phyloP scores from a whole-genome alignment of 2,329 filamentous ascomycete species.

The Scedosporium minutisporum region DNA sequence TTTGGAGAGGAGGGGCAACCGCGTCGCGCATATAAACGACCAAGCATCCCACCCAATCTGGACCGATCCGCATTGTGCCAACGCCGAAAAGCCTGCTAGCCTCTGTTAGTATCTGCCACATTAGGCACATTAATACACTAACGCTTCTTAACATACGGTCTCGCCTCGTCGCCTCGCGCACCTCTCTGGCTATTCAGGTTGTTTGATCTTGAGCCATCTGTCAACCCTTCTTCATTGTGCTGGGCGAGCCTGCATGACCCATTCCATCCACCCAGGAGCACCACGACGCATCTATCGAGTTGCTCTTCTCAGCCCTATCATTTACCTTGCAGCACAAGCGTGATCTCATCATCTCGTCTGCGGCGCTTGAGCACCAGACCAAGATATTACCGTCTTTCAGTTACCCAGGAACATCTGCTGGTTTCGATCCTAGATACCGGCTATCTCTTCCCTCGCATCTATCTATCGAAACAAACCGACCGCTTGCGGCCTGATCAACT shows the following conservation, averaged over 20 bases:
- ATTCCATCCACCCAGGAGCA: neutral
- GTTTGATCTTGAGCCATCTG: neutral
- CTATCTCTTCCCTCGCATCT: neutral
- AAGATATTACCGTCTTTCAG: neutral
- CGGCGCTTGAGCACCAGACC: neutral
- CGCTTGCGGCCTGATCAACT: neutral
- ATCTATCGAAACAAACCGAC: neutral
- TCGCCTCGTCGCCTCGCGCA: neutral
- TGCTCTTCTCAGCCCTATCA: neutral
- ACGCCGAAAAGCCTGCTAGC: neutral
- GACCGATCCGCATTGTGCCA: neutral
- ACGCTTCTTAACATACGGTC: neutral
- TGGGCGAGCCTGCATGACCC: neutral
- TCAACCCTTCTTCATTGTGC: neutral
- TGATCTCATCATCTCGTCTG: neutral
- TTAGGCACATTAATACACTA: neutral
- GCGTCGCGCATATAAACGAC: conserved; percentile 39
- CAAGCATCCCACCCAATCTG: conserved; percentile 25
- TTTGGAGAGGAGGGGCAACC: conserved; percentile 8
- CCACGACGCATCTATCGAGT: neutral
- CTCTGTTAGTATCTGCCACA: neutral
- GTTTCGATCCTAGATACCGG: neutral
- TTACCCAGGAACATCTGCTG: neutral
- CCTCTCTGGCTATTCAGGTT: neutral
- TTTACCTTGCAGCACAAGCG: neutral